Percentiles rank a stretch among this genome's conserved stretches.
phyloP scores from a whole-genome alignment of 352 stramenopile species.

The Globisporangium canariense region DNA sequence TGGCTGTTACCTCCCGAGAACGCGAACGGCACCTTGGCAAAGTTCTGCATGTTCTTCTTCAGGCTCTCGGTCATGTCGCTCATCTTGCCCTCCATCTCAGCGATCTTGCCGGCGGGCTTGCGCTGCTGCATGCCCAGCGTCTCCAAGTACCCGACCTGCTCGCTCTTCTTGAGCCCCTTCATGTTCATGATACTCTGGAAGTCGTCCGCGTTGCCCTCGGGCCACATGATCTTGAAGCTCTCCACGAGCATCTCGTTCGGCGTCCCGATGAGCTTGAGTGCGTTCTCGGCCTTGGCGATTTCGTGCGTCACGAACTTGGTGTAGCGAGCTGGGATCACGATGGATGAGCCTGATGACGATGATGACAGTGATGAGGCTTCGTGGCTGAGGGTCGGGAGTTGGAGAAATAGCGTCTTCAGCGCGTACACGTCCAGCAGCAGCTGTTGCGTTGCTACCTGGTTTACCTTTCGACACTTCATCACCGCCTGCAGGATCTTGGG shows the following conservation, averaged over 20 bases:
- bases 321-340: constrained; percentile 90
- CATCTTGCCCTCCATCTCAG: constrained; percentile 85
- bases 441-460: constrained; percentile 97
- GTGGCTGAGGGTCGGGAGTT: constrained; percentile 86
- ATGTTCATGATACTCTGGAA: constrained; percentile 95
- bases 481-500: constrained; percentile 87
- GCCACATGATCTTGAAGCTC: constrained; percentile 97
- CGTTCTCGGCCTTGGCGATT: constrained; percentile 94
- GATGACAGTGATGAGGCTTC: constrained; percentile 40
- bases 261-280: constrained; percentile 97
- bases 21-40: constrained; percentile 73
- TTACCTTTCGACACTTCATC: constrained; percentile 92
- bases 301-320: constrained; percentile 97
- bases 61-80: constrained; percentile 84
- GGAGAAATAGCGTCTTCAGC: constrained; percentile 96
- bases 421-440: constrained; percentile 98
- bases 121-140: constrained; percentile 57
- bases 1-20: constrained; percentile 32
- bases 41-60: constrained; percentile 85
- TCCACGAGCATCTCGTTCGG: constrained; percentile 94
- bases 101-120: constrained; percentile 62
- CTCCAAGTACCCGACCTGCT: constrained; percentile 59
- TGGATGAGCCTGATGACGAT: constrained; percentile 25
- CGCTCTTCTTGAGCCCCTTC: constrained; percentile 89
- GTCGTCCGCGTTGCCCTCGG: constrained; percentile 89